Evolutionary conservation across 495 filamentous ascomycete genomes (phyloP).

Genomic region (Penicillium coffeae): DNA sequence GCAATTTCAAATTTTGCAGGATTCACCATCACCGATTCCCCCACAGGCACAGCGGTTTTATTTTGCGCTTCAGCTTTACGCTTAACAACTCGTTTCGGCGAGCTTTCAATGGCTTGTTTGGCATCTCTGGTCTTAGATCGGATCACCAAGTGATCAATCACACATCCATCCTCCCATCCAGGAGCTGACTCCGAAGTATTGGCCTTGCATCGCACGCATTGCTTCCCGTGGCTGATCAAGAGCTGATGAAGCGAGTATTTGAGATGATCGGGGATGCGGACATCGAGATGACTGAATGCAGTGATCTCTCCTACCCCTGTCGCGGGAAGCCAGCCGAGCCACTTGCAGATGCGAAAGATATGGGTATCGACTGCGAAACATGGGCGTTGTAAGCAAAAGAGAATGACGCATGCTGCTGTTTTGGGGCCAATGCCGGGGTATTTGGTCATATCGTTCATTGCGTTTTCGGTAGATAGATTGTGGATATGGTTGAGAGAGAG

Average conservation of each 20-base stretch:
- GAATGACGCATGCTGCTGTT: slow-evolving; percentile 79
- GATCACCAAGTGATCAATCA: slow-evolving; percentile 48
- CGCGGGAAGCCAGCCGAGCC: slow-evolving; percentile 77
- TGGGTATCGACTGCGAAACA: slow-evolving; percentile 87
- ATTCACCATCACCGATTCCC: no score
- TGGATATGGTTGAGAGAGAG: slow-evolving; percentile 79
- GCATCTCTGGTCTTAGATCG: slow-evolving; percentile 19
- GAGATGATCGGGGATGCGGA: slow-evolving; percentile 73
- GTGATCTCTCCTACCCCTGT: slow-evolving; percentile 59
- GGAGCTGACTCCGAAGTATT: slow-evolving; percentile 39
- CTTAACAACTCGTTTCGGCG: no score
- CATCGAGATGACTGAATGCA: slow-evolving; percentile 77
- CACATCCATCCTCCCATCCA: slow-evolving; percentile 47
- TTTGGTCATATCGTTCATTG: slow-evolving; percentile 66
- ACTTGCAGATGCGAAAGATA: slow-evolving; percentile 74
- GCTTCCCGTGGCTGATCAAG: slow-evolving; percentile 81
- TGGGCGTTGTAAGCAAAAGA: slow-evolving; percentile 74
- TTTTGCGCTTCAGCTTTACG: no score
- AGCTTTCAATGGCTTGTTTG: no score
- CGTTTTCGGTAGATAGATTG: slow-evolving; percentile 59
- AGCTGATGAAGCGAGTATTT: slow-evolving; percentile 90
- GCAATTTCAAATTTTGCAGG: no score
- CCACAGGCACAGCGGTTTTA: no score
- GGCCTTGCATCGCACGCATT: slow-evolving; percentile 73
- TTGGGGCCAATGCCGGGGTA: slow-evolving; percentile 89